A percentile compares a stretch with the other conserved stretches of the same genome.
phyloP scores from a whole-genome alignment of 2,329 filamentous ascomycete species.

The Colletotrichum sp. region DNA sequence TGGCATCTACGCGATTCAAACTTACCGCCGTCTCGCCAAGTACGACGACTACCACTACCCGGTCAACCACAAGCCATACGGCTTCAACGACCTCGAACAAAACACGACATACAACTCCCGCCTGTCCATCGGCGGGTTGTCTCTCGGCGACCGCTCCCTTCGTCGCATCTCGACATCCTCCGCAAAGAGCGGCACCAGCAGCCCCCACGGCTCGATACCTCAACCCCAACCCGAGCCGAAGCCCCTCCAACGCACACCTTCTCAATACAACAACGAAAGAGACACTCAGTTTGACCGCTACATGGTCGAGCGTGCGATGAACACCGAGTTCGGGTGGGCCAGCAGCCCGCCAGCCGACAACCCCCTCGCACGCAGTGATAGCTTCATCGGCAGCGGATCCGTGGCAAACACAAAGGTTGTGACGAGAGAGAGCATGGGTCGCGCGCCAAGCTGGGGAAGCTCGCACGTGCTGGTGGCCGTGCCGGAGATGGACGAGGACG shows the following conservation, averaged over 20 bases:
- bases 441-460: conserved; percentile 39
- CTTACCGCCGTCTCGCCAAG: conserved; percentile 51
- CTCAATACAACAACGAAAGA: conserved; percentile 29
- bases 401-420: conserved; percentile 18
- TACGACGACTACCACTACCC: conserved; percentile 58
- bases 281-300: conserved; percentile 32
- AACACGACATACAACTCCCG: conserved; percentile 7
- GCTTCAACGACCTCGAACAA: conserved; percentile 38
- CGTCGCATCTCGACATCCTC: conserved; percentile 20
- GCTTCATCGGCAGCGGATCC: conserved; percentile 27
- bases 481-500: conserved; percentile 40
- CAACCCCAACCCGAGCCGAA: not conserved
- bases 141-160: conserved; percentile 13
- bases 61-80: conserved; percentile 53
- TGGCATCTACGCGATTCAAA: conserved; percentile 49
- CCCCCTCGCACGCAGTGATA: conserved; percentile 26
- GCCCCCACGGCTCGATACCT: not conserved
- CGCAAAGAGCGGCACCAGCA: conserved; percentile 4
- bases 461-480: conserved; percentile 42
- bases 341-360: conserved; percentile 4
- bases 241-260: not conserved
- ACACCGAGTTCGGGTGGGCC: conserved; percentile 37
- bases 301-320: conserved; percentile 35
- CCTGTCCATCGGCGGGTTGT: conserved; percentile 19
- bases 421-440: conserved; percentile 27